A percentile compares a stretch with the other conserved stretches of the same genome.
phyloP scores from a whole-genome alignment of 2,329 filamentous ascomycete genomes.

The Aspergillus ustus region DNA sequence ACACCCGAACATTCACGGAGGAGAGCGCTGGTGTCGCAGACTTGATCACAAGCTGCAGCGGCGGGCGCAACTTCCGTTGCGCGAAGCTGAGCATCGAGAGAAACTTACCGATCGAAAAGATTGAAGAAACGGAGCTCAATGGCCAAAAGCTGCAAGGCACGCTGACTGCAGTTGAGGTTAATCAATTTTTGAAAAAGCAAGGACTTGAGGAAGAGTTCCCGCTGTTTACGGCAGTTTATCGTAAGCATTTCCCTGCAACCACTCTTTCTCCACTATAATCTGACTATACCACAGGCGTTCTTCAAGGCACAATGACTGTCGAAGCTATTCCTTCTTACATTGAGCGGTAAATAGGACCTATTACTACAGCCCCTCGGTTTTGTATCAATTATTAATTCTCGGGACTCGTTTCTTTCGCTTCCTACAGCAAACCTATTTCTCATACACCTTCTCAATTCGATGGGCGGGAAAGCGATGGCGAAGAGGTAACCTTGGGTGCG shows the following conservation, averaged over 20 bases:
- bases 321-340: constrained; percentile 79
- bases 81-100: constrained; percentile 85
- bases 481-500: constrained; percentile 20
- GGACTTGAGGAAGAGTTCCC: constrained; percentile 84
- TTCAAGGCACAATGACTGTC: constrained; percentile 75
- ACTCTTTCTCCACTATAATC: constrained; percentile 21
- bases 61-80: constrained; percentile 92
- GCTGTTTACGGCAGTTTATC: constrained; percentile 85
- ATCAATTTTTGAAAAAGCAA: constrained; percentile 80
- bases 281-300: constrained; percentile 60
- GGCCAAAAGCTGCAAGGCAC: constrained; percentile 97
- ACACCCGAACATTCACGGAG: constrained; percentile 89
- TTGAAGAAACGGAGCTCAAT: constrained; percentile 88
- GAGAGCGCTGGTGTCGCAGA: constrained; percentile 95
- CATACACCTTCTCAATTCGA: constrained; percentile 15
- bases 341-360: constrained; percentile 43
- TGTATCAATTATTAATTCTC: constrained; percentile 25
- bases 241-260: constrained; percentile 41
- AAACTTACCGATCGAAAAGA: constrained; percentile 78
- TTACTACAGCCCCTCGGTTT: constrained; percentile 11
- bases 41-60: constrained; percentile 89
- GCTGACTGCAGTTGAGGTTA: constrained; percentile 87
- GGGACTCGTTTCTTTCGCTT: constrained; percentile 19
- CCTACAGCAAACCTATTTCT: constrained; percentile 26
- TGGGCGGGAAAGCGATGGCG: constrained; percentile 18